These are phyloP conservation scores for Chenopodium suecicum DNA, from an alignment of 148 eudicot genomes.

Conservation along the genomic window DNA sequence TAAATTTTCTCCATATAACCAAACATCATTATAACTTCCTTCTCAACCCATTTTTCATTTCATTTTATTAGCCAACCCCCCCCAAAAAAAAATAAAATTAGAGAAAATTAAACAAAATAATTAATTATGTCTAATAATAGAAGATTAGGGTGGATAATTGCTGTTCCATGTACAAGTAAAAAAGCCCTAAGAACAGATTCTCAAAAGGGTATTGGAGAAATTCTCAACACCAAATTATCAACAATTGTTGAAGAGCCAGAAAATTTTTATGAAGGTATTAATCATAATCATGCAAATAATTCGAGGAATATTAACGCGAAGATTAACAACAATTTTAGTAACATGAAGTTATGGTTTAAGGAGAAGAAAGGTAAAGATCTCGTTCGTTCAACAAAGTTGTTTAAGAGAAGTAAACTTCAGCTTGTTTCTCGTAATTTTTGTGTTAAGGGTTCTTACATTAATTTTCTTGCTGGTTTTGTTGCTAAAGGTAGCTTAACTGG, in stretches of 20 bases:
- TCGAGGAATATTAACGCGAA: background rate
- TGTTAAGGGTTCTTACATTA: conserved; percentile 28
- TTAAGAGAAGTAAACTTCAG: conserved; percentile 26
- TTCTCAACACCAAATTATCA: conserved; percentile 24
- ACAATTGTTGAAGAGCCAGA: conserved; percentile 34
- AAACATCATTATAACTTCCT: background rate
- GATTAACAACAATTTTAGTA: background rate
- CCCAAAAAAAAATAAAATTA: no score
- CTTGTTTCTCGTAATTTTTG: conserved; percentile 29
- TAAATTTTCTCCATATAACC: background rate
- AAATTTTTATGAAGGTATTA: background rate
- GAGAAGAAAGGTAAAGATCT: conserved; percentile 26
- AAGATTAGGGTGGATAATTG: conserved; percentile 19
- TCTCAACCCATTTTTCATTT: background rate
- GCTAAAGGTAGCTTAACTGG: conserved; percentile 35
- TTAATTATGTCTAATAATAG: background rate
- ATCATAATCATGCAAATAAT: background rate
- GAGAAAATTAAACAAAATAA: background rate
- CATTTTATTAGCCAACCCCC: background rate
- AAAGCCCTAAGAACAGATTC: conserved; percentile 26
- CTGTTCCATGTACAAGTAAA: conserved; percentile 27
- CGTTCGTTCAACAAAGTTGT: conserved; percentile 6
- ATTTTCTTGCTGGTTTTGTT: conserved; percentile 34
- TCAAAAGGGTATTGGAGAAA: conserved; percentile 32
- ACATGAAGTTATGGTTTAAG: conserved; percentile 21